Conservation (phyloP, 345 rosid species). For the Trapa bicornis region DNA sequence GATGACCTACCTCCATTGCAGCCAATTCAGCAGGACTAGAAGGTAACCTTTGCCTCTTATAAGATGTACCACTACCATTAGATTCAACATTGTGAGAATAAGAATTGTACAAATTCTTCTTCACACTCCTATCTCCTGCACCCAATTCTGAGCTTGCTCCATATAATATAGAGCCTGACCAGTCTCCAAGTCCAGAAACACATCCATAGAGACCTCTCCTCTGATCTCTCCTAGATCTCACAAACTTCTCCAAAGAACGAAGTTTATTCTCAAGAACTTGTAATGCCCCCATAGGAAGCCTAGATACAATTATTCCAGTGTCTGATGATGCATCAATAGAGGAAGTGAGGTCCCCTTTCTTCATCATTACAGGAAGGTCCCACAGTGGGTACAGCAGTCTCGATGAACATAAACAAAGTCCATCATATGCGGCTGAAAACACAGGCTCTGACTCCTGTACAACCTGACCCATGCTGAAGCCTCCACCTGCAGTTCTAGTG, state of each 20-base stretch:
- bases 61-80: conserved; percentile 46
- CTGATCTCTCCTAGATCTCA: conserved; percentile 81
- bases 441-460: conserved; percentile 95
- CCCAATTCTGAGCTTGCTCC: conserved; percentile 58
- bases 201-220: conserved; percentile 93
- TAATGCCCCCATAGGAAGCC: conserved; percentile 75
- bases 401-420: conserved; percentile 83
- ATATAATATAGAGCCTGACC: conserved; percentile 82
- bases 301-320: conserved; percentile 49
- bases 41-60: conserved; percentile 77
- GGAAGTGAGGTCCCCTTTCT: conserved; percentile 31
- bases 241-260: conserved; percentile 73
- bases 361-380: conserved; percentile 78
- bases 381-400: conserved; percentile 88
- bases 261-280: conserved; percentile 73
- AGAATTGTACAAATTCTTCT: conserved; percentile 64
- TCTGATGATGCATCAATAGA: conserved; percentile 33
- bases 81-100: conserved; percentile 43
- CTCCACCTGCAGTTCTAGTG: conserved; percentile 75
- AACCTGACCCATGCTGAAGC: conserved; percentile 99
- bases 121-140: conserved; percentile 60
- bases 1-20: conserved; percentile 64
- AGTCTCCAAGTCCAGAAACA: conserved; percentile 84
- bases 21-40: conserved; percentile 86
- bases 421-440: conserved; percentile 90